Base-by-base conservation (phyloP, 2,329 filamentous ascomycete genomes). In the Tetracladium maxilliforme region DNA sequence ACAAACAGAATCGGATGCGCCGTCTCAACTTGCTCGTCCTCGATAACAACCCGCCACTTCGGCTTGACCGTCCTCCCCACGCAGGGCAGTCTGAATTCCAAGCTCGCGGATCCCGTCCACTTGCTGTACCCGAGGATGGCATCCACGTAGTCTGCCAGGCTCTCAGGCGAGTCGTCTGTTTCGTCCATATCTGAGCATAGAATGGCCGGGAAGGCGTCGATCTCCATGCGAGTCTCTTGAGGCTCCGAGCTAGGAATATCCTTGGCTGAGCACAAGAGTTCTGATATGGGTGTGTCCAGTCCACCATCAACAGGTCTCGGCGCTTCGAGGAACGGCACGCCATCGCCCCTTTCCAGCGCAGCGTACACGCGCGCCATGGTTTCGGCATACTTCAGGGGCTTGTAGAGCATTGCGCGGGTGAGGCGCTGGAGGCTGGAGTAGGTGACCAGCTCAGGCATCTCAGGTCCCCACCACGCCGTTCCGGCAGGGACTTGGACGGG, bases 31-130 rank as follows among this genome's bases (percentile, higher is more conserved):
- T 37, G 6, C 15, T 17, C 5, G 10, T 6, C 3, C 17, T 3
- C 9, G 8, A n/a, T n/a, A n/a, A n/a, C 22, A 27, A 36, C 43
- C 13, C 34, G 27, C 35, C 38, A 43, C 27, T 47, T 51, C 2
- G 47, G 40, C 19, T 39, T 31, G 2, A 40, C 25, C 5, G 31
- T 41, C 33, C 48, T 41, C 4, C 45, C 48, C 7, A 46, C 30
- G 29, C 49, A 53, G 2, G 27, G 39, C 24, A 52, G 32, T 23
- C 42, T 48, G 34, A 35, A 54, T 4, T 48, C 40, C 1, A 51
- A 44, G 30, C 58, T 57, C 6, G 54, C 45, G 1, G 54, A 55
- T 0, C 63, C 63, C 0, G 53, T 49, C 10, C 47, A 47, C 2
- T 39, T 41, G 32, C 58, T 63, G 6, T 55, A 45, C 1, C 40